phyloP scores from a whole-genome alignment of 2,329 filamentous ascomycete species.

The Coccinonectria pachysandricola region DNA sequence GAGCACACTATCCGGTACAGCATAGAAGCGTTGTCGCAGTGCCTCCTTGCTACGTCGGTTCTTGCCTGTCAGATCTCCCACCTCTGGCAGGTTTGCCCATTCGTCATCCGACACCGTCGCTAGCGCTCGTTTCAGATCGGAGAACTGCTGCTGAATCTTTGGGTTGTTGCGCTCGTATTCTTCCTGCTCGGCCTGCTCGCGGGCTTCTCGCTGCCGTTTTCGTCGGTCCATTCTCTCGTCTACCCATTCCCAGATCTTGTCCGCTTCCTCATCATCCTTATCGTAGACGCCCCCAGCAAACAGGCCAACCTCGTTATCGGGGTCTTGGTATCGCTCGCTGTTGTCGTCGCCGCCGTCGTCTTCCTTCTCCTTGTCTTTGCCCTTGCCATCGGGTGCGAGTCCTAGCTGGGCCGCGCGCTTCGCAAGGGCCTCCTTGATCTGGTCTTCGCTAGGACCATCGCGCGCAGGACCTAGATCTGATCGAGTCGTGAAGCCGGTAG shows the following conservation, averaged over 20 bases:
- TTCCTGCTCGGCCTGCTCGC: constrained; percentile 81
- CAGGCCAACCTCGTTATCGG: constrained; percentile 90
- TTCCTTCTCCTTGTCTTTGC: constrained; percentile 59
- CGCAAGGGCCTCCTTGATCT: constrained; percentile 94
- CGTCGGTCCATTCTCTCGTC: constrained; percentile 96
- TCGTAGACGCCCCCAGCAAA: constrained; percentile 96
- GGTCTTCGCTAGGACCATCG: constrained; percentile 92
- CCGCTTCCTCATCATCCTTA: constrained; percentile 94
- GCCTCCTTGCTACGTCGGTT: constrained; percentile 80
- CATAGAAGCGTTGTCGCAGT: constrained; percentile 78
- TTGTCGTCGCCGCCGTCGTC: constrained; percentile 66
- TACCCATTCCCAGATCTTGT: constrained; percentile 88
- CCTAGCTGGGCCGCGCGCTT: constrained; percentile 86
- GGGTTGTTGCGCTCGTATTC: constrained; percentile 97
- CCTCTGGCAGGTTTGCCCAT: constrained; percentile 91
- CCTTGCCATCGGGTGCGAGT: constrained; percentile 53
- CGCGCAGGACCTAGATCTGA: constrained; percentile 92
- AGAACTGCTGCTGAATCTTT: constrained; percentile 96
- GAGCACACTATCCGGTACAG: constrained; percentile 90
- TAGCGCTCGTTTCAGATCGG: constrained; percentile 84
- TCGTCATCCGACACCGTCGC: constrained; percentile 87
- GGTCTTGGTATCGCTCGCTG: constrained; percentile 82
- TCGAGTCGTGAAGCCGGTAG: constrained; percentile 94
- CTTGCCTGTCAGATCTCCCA: constrained; percentile 92
- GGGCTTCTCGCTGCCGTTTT: constrained; percentile 85